Evolutionary conservation across 768 basidiomycete species (phyloP).

Genomic region (Amyloporia xantha): DNA sequence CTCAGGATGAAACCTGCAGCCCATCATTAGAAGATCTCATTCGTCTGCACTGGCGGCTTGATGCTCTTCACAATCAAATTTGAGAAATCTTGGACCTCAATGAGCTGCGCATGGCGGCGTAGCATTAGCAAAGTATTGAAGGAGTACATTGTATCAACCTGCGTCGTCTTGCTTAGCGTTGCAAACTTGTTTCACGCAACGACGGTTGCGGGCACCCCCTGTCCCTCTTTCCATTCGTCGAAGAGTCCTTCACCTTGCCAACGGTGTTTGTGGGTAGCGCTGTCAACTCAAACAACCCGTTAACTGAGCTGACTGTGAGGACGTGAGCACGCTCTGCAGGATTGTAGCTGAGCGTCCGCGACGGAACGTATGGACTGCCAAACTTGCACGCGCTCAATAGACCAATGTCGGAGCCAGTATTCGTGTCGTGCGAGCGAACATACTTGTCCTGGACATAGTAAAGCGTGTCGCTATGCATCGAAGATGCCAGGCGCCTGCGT

Average conservation of each 20-base stretch:
- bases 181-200: slow-evolving; percentile 97
- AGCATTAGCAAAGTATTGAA: slow-evolving; percentile 10
- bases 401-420: slow-evolving; percentile 85
- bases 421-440: slow-evolving; percentile 91
- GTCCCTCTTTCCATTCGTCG: slow-evolving; percentile 88
- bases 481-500: slow-evolving; percentile 93
- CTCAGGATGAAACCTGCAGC: slow-evolving; percentile 91
- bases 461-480: slow-evolving; percentile 82
- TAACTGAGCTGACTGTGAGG: slow-evolving; percentile 85
- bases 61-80: slow-evolving; percentile 93
- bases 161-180: slow-evolving; percentile 80
- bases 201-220: slow-evolving; percentile 84
- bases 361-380: slow-evolving; percentile 91
- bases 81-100: slow-evolving; percentile 91
- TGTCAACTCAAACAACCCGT: slow-evolving; percentile 89
- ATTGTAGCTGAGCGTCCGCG: slow-evolving; percentile 92
- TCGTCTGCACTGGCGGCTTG: slow-evolving; percentile 91
- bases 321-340: slow-evolving; percentile 93
- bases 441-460: slow-evolving; percentile 99
- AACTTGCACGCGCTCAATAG: slow-evolving; percentile 92
- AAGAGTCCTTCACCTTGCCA: slow-evolving; percentile 84
- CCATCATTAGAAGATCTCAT: slow-evolving; percentile 97
- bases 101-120: slow-evolving; percentile 44
- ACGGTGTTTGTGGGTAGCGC: slow-evolving; percentile 69
- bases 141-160: slow-evolving; percentile 41